phyloP scores from a whole-genome alignment of 441 rosid species.

The Erodium moschatum region DNA sequence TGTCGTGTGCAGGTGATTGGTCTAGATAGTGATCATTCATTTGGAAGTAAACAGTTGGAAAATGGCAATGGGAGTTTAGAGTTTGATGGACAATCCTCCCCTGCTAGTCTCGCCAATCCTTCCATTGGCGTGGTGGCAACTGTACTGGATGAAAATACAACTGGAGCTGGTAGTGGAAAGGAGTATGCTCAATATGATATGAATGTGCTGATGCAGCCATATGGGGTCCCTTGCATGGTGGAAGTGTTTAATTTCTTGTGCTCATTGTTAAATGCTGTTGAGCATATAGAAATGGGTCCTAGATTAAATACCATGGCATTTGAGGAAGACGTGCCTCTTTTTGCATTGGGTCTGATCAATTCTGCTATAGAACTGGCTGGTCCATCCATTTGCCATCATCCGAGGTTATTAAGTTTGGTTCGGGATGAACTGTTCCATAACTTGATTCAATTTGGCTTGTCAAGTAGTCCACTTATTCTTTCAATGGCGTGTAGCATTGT shows the following conservation, averaged over 20 bases:
- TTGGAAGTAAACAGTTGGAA: slow-evolving; percentile 45
- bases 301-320: slow-evolving; percentile 62
- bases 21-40: slow-evolving; percentile 39
- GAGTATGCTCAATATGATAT: slow-evolving; percentile 39
- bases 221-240: slow-evolving; percentile 86
- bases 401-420: slow-evolving; percentile 56
- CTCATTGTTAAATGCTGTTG: slow-evolving; percentile 61
- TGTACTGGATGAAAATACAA: slow-evolving; percentile 36
- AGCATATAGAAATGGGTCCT: slow-evolving; percentile 48
- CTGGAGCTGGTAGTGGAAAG: slow-evolving; percentile 37
- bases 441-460: slow-evolving; percentile 85
- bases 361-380: slow-evolving; percentile 82
- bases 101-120: slow-evolving; percentile 35
- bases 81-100: slow-evolving; percentile 41
- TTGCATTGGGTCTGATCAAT: slow-evolving; percentile 81
- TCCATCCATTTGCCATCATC: slow-evolving; percentile 49
- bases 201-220: slow-evolving; percentile 58
- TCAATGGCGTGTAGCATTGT: slow-evolving; percentile 79
- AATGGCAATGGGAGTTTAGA: slow-evolving; percentile 43
- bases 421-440: slow-evolving; percentile 72
- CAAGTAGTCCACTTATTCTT: slow-evolving; percentile 82
- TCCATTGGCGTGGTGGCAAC: slow-evolving; percentile 30
- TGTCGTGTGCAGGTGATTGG: slow-evolving; percentile 41
- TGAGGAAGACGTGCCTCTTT: slow-evolving; percentile 96
- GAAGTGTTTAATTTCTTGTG: slow-evolving; percentile 83